Percentiles rank a stretch among this genome's conserved stretches.
phyloP scores from a whole-genome alignment of 306 rosid genomes.

The Cicer bijugum region DNA sequence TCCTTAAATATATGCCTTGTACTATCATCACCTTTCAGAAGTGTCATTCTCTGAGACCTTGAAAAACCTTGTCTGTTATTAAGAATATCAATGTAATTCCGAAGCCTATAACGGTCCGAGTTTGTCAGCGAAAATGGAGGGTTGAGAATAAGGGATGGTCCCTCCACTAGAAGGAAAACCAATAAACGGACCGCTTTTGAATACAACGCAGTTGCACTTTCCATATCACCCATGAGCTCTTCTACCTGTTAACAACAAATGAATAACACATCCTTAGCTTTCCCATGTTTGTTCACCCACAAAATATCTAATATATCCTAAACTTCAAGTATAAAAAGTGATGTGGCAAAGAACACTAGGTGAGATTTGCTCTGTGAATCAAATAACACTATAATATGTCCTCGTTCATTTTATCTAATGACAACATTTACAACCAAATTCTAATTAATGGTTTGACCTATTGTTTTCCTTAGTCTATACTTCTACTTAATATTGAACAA shows the following conservation, averaged over 20 bases:
- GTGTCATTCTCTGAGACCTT: slow-evolving; percentile 76
- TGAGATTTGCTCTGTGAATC: neutral
- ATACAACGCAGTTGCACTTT: slow-evolving; percentile 72
- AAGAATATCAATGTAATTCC: slow-evolving; percentile 72
- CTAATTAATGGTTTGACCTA: neutral
- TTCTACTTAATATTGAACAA: neutral
- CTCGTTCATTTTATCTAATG: neutral
- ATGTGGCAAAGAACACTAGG: neutral
- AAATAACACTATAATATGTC: neutral
- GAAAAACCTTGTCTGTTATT: slow-evolving; percentile 80
- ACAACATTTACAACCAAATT: neutral
- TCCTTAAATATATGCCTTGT: slow-evolving; percentile 57
- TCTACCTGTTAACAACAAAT: slow-evolving; percentile 70
- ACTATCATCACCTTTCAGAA: slow-evolving; percentile 65
- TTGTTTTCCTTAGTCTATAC: neutral
- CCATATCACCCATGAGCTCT: slow-evolving; percentile 89
- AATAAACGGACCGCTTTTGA: slow-evolving; percentile 74
- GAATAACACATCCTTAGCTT: slow-evolving; percentile 35
- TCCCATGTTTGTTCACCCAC: slow-evolving; percentile 29
- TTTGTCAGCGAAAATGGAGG: slow-evolving; percentile 90
- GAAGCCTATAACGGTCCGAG: slow-evolving; percentile 87
- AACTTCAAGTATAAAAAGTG: slow-evolving; percentile 20
- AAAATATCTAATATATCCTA: slow-evolving; percentile 13
- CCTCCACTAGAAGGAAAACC: slow-evolving; percentile 85
- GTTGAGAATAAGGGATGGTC: slow-evolving; percentile 87